phyloP scores from a whole-genome alignment of 352 stramenopile genomes.

The Phytophthora ramorum region DNA sequence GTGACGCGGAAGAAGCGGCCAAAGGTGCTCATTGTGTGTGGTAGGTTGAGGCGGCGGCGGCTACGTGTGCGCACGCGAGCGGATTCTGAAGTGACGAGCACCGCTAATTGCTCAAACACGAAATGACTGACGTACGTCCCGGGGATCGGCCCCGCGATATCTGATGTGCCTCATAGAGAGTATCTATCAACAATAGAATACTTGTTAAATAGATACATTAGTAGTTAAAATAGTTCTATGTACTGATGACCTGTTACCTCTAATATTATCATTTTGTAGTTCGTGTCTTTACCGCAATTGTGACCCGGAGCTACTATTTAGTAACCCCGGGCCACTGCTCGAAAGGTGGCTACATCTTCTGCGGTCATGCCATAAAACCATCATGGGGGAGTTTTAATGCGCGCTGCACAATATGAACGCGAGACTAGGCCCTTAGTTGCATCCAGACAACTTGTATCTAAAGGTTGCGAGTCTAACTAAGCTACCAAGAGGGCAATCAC shows the following conservation, averaged over 20 bases:
- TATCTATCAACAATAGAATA: too few species aligned
- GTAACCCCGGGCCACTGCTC: conserved; percentile 13
- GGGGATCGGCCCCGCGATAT: background rate
- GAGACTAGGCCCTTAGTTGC: too few species aligned
- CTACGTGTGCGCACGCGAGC: background rate
- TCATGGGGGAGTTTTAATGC: too few species aligned
- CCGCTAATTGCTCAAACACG: conserved; percentile 25
- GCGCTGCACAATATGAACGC: too few species aligned
- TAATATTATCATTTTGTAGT: conserved; percentile 1
- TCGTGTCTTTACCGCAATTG: conserved; percentile 5
- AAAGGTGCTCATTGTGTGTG: conserved; percentile 91
- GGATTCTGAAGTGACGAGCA: conserved; percentile 25
- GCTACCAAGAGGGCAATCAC: too few species aligned
- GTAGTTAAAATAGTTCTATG: background rate
- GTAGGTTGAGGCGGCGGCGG: background rate
- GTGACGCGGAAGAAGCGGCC: conserved; percentile 98
- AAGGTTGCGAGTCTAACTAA: too few species aligned
- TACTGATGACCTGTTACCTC: background rate
- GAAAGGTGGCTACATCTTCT: conserved; percentile 18
- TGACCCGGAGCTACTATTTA: background rate
- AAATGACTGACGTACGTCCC: conserved; percentile 24
- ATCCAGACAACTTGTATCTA: too few species aligned
- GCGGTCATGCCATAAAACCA: too few species aligned
- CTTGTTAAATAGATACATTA: too few species aligned
- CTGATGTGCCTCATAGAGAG: background rate